Conservation (phyloP, 805 yeast species). For the Hagleromyces aurorensis region DNA sequence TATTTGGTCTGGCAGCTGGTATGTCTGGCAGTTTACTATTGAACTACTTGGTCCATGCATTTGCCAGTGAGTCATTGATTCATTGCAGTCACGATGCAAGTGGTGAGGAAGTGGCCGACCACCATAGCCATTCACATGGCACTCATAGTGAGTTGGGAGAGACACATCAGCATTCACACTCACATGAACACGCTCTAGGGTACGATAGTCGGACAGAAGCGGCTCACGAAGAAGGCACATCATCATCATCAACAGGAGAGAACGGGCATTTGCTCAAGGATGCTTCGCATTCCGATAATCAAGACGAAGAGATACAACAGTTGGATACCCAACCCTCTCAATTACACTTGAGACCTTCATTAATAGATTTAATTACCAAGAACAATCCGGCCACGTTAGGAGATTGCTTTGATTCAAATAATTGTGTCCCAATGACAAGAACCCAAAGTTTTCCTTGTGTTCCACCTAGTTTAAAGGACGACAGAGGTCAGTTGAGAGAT, state of each 20-base stretch:
- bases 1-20: conserved; percentile 46
- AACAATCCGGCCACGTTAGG: conserved; percentile 6
- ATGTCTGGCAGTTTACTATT: conserved; percentile 49
- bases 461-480: conserved; percentile 4
- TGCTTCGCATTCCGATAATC: conserved; percentile 1
- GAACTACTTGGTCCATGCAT: conserved; percentile 58
- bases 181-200: conserved; percentile 1
- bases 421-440: conserved; percentile 14
- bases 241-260: background rate
- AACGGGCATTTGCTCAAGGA: conserved; percentile 1
- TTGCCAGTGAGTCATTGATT: conserved; percentile 74
- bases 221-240: background rate
- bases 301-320: conserved; percentile 4
- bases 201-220: background rate
- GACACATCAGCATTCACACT: background rate
- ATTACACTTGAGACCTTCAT: conserved; percentile 8
- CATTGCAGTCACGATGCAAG: conserved; percentile 65
- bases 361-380: conserved; percentile 13
- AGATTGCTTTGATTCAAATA: conserved; percentile 8
- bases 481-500: conserved; percentile 1
- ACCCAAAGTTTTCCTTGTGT: conserved; percentile 10
- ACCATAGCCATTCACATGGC: conserved; percentile 12
- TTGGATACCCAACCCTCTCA: background rate
- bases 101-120: conserved; percentile 14
- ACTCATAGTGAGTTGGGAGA: conserved; percentile 2